Evolutionary conservation across 768 basidiomycete species (phyloP).

Genomic region (Scleroderma bovista): DNA sequence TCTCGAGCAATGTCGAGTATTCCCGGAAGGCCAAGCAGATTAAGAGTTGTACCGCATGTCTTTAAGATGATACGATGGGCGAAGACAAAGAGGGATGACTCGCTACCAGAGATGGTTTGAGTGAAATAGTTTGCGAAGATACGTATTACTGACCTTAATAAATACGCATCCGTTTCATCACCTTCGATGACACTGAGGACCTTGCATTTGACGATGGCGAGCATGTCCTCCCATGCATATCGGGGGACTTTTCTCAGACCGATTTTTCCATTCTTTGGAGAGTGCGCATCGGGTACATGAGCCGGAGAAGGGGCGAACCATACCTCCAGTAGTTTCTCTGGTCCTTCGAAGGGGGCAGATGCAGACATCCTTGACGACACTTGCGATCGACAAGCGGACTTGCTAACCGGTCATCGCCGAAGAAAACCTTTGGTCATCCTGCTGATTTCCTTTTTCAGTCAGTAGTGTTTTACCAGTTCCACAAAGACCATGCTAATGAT

Average conservation of each 20-base stretch:
- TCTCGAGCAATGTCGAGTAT: slow-evolving; percentile 88
- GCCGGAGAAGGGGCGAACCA: slow-evolving; percentile 88
- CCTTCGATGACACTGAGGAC: slow-evolving; percentile 89
- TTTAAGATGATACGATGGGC: slow-evolving; percentile 96
- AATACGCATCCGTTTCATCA: slow-evolving; percentile 89
- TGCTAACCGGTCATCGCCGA: background rate
- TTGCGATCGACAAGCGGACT: background rate
- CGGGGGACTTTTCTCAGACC: slow-evolving; percentile 78
- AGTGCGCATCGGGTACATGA: slow-evolving; percentile 44
- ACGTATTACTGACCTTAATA: slow-evolving; percentile 68
- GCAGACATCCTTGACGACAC: background rate
- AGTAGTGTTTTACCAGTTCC: background rate
- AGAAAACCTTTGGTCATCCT: background rate
- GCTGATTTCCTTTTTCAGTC: background rate
- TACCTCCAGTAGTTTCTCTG: slow-evolving; percentile 93
- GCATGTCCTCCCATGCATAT: slow-evolving; percentile 92
- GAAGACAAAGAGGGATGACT: slow-evolving; percentile 94
- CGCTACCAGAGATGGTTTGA: slow-evolving; percentile 46
- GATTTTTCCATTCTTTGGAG: slow-evolving; percentile 37
- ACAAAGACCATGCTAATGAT: slow-evolving; percentile 20
- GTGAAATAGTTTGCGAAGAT: background rate
- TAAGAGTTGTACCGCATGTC: slow-evolving; percentile 97
- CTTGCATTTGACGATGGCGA: slow-evolving; percentile 94
- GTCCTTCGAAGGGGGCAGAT: slow-evolving; percentile 77
- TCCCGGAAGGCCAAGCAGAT: slow-evolving; percentile 89